Conservation (phyloP, 208 protist genomes). For the Trypanosoma rangeli region DNA sequence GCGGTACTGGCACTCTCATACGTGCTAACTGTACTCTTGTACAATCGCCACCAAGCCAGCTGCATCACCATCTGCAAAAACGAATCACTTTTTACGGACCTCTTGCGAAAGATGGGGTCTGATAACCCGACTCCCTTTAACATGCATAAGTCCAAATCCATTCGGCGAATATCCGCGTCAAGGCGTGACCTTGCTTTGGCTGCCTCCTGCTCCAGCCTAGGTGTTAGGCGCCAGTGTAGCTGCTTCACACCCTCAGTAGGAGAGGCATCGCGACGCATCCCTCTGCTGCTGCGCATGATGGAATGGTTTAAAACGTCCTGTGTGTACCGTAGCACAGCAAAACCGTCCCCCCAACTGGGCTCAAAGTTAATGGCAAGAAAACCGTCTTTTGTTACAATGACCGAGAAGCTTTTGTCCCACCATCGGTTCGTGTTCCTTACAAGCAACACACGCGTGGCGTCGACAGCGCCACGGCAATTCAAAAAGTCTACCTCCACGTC, state of each 20-base stretch:
- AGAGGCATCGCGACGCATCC: constrained; percentile 22
- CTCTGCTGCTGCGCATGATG: constrained; percentile 33
- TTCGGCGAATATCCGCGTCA: constrained; percentile 35
- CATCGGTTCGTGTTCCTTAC: constrained; percentile 60
- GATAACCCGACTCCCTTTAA: constrained; percentile 28
- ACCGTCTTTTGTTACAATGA: constrained; percentile 61
- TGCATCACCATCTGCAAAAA: constrained; percentile 68
- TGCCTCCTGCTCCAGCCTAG: constrained; percentile 38
- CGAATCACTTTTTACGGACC: constrained; percentile 21
- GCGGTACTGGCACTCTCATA: constrained; percentile 55
- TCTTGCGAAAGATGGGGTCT: constrained; percentile 10
- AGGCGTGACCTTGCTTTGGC: constrained; percentile 31
- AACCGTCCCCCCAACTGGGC: constrained; percentile 74
- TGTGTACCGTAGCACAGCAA: constrained; percentile 65
- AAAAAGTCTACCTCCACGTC: constrained; percentile 37
- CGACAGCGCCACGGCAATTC: constrained; percentile 40
- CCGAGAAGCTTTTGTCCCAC: constrained; percentile 91
- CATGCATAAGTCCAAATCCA: constrained; percentile 51
- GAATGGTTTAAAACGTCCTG: constrained; percentile 66
- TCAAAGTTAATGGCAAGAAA: constrained; percentile 68
- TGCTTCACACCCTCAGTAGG: constrained; percentile 35
- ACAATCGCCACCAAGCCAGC: constrained; percentile 78
- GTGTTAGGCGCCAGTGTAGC: constrained; percentile 52
- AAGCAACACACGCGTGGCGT: constrained; percentile 31
- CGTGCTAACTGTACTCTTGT: constrained; percentile 54